Evolutionary conservation across 352 stramenopile species (phyloP).

Genomic region (Globisporangium megalacanthum): DNA sequence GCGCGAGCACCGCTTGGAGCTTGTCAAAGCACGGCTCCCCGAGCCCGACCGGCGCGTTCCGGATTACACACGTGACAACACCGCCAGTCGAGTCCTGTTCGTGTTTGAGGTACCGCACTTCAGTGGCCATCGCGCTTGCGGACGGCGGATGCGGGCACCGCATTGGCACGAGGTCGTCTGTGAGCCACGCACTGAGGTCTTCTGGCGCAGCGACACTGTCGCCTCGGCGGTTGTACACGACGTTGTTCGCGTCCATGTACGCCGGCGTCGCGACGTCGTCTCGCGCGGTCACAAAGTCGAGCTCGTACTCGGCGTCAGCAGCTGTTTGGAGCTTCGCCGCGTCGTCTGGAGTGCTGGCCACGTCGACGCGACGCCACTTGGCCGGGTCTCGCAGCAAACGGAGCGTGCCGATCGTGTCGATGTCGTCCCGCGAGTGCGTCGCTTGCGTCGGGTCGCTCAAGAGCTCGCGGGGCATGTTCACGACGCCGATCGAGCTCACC

Average conservation of each 20-base stretch:
- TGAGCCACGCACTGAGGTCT: slow-evolving; percentile 61
- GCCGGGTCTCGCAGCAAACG: slow-evolving; percentile 70
- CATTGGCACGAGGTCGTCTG: slow-evolving; percentile 87
- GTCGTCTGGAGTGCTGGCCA: slow-evolving; percentile 25
- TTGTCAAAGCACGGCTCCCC: slow-evolving; percentile 99
- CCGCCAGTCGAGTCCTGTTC: slow-evolving; percentile 90
- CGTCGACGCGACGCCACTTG: slow-evolving; percentile 50
- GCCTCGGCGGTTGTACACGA: slow-evolving; percentile 84
- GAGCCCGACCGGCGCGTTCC: slow-evolving; percentile 95
- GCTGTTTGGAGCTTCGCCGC: slow-evolving; percentile 40
- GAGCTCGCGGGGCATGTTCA: slow-evolving; percentile 76
- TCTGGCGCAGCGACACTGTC: slow-evolving; percentile 44
- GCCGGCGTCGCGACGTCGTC: slow-evolving; percentile 64
- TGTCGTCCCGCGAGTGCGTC: slow-evolving; percentile 76
- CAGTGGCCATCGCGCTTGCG: slow-evolving; percentile 93
- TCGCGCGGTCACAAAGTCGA: slow-evolving; percentile 51
- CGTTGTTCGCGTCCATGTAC: slow-evolving; percentile 93
- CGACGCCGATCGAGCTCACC: slow-evolving; percentile 82
- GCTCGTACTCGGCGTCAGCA: slow-evolving; percentile 66
- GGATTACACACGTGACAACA: slow-evolving; percentile 95
- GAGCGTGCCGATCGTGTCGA: slow-evolving; percentile 78
- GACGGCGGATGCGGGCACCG: slow-evolving; percentile 92
- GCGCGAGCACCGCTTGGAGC: slow-evolving; percentile 96
- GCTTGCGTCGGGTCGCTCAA: slow-evolving; percentile 62
- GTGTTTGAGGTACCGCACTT: slow-evolving; percentile 92